A percentile compares a stretch with the other conserved stretches of the same genome.
Conservation (phyloP, 2,329 filamentous ascomycete species). For the Microsporum canis region DNA sequence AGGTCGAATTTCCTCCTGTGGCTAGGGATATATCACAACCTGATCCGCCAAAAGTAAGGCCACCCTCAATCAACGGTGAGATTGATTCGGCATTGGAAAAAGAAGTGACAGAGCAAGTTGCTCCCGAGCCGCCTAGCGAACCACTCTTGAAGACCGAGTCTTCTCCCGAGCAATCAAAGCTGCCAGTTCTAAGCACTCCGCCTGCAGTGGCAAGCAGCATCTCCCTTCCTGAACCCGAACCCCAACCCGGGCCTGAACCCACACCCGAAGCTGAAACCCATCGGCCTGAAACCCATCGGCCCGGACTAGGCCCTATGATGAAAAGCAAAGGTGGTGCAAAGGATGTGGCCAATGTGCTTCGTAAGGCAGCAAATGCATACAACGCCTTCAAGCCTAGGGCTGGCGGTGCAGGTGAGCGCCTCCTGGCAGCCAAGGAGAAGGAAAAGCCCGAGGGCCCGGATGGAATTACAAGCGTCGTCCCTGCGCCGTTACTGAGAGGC, state of each 20-base stretch:
- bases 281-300: conserved; percentile 56
- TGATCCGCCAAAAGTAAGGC: conserved; percentile 4
- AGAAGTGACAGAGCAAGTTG: background rate
- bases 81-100: background rate
- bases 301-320: conserved; percentile 82
- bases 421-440: conserved; percentile 52
- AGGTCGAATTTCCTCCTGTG: background rate
- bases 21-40: background rate
- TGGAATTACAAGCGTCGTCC: conserved; percentile 80
- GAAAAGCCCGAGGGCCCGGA: conserved; percentile 57
- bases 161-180: background rate
- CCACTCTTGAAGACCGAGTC: background rate
- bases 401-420: conserved; percentile 72
- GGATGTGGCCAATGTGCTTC: conserved; percentile 65
- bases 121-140: background rate
- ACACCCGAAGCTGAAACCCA: conserved; percentile 36
- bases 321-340: conserved; percentile 58
- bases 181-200: background rate
- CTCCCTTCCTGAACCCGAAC: background rate
- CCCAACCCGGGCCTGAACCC: background rate
- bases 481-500: conserved; percentile 51
- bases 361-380: conserved; percentile 62
- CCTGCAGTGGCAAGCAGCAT: background rate
- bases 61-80: background rate
- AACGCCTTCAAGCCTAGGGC: conserved; percentile 76